Percentiles rank a stretch among this genome's conserved stretches.
phyloP scores from a whole-genome alignment of 2,329 filamentous ascomycete genomes.

The Chaetothyriales sp. region DNA sequence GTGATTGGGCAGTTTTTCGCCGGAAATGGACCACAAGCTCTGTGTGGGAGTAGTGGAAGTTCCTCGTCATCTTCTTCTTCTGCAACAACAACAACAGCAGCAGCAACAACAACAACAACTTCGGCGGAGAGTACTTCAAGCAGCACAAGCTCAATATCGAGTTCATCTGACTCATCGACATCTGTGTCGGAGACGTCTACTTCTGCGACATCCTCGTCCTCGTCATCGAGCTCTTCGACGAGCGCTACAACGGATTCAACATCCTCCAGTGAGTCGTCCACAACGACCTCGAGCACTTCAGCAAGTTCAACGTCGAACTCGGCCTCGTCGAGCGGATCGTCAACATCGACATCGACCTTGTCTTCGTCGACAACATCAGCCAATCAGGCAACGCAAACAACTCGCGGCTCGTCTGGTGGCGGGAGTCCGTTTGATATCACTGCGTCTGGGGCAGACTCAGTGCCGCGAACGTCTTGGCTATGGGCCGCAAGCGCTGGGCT shows the following conservation, averaged over 20 bases:
- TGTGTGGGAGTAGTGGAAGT: not conserved
- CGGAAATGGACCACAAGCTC: not conserved
- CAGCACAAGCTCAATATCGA: conserved; percentile 7
- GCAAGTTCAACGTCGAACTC: conserved; percentile 18
- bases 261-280: conserved; percentile 28
- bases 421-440: conserved; percentile 42
- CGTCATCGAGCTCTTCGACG: not conserved
- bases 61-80: conserved; percentile 2
- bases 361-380: conserved; percentile 52
- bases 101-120: conserved; percentile 26
- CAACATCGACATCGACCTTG: conserved; percentile 23
- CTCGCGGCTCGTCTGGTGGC: conserved; percentile 56
- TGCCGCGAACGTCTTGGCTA: not conserved
- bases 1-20: conserved; percentile 22
- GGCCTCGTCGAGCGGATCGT: conserved; percentile 28
- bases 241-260: conserved; percentile 6
- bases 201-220: not conserved
- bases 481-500: not conserved
- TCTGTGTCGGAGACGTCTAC: not conserved
- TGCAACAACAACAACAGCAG: conserved; percentile 25
- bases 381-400: conserved; percentile 62
- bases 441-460: not conserved
- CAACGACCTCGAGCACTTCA: conserved; percentile 16
- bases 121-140: conserved; percentile 20
- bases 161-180: conserved; percentile 36